Conservation (phyloP, 1,284 basidiomycete species). For the Amylostereum chailletii region DNA sequence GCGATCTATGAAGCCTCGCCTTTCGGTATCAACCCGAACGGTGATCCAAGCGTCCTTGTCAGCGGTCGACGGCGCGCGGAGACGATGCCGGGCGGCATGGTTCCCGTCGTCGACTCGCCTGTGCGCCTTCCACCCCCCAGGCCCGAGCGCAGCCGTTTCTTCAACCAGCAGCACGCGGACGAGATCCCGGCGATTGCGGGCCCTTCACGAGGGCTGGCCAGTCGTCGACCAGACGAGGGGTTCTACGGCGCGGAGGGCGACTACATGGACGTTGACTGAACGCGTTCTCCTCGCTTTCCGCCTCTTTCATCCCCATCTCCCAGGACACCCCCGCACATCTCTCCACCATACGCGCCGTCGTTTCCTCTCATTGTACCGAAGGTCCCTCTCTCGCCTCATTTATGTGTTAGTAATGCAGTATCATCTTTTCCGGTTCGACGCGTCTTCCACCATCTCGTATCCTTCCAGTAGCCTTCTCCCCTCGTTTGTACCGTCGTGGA, state of each 20-base stretch:
- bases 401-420: no score
- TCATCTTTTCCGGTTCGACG: no score
- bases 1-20: constrained; percentile 14
- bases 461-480: no score
- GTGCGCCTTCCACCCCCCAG: neutral
- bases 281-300: no score
- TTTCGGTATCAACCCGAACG: constrained; percentile 4
- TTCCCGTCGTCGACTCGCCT: constrained; percentile 11
- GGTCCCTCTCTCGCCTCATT: no score
- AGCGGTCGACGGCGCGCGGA: constrained; percentile 25
- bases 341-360: no score
- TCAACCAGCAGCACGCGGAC: constrained; percentile 5
- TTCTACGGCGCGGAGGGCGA: neutral
- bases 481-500: no score
- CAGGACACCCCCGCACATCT: no score
- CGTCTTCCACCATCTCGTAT: no score
- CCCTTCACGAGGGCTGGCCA: constrained; percentile 9
- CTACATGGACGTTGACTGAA: neutral
- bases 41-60: neutral
- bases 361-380: no score
- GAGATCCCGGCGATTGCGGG: constrained; percentile 9
- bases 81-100: constrained; percentile 28
- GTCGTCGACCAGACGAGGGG: neutral
- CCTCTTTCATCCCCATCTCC: no score
- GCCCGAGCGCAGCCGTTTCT: constrained; percentile 6